Evolutionary conservation across 352 stramenopile species (phyloP), one percentile per base, ranked within the genome.

Genomic region (Plasmopara halstedii): DNA sequence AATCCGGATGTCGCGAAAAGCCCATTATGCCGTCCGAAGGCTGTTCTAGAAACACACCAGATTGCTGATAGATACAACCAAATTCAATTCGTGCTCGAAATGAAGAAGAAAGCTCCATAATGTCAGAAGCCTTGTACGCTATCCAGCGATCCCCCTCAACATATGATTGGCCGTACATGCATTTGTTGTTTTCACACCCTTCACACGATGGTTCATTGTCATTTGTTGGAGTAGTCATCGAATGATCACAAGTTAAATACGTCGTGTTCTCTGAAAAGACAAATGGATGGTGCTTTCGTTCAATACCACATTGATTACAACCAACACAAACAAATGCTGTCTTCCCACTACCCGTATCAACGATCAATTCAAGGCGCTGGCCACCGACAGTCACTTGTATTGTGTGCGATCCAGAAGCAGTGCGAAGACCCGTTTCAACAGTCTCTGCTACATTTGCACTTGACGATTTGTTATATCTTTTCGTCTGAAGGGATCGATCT

Each of bases 11-110:
- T 17, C 62, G 66, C 2, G 78, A 97, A 70, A 99, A 95, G 35
- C 87, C 95, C 90, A 98, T 98, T 55, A 98, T 99, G 8, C 95
- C 95, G 65, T 98, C 90, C 18, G 93, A 95, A 6, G 91, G 60
- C 62, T 98, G 89, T 14, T 80, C 73, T 2, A 83, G 81, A 54
- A 98, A 98, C 20, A 97, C 70, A 10, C 90, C 90, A 0, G 77
- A 95, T 46, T 97, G 74, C 32, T 69, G 64, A 26, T 78, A 89
- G 62, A 97, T 96, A 72, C 94, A 98, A n/a, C 92, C 94, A 68
- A 98, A 98, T 34, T 87, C 77, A 31, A 98, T 78, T 2, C 36
- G 40, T 4, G 67, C 56, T 13, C 62, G 46, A 42, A 85, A 65
- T 4, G 43, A 47, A 6, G 50, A 26, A 4, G 65, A 59, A 7